Conservation (phyloP, 495 filamentous ascomycete genomes). For the Daldinia decipiens region DNA sequence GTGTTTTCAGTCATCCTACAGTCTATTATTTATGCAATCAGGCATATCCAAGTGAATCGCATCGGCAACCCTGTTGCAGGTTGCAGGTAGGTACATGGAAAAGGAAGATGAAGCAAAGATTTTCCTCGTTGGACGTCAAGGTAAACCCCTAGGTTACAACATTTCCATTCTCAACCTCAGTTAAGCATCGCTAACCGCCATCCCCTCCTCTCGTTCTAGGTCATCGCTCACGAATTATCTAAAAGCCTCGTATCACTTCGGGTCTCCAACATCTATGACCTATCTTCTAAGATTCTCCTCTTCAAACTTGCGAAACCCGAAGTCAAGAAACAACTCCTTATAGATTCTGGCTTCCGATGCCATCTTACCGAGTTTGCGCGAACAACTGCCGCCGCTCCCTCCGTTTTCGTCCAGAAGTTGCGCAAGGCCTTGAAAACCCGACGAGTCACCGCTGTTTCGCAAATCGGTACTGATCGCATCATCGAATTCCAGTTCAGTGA, state of each 20-base stretch:
- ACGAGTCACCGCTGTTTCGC: constrained; percentile 79
- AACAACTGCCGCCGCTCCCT: constrained; percentile 82
- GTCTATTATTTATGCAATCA: background rate
- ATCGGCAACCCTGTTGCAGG: background rate
- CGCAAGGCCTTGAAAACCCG: constrained; percentile 90
- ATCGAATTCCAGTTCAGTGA: constrained; percentile 94
- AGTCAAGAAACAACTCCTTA: constrained; percentile 83
- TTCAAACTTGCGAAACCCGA: constrained; percentile 91
- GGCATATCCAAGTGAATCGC: background rate
- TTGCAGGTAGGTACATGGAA: background rate
- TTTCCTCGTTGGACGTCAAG: constrained; percentile 92
- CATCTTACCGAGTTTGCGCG: constrained; percentile 91
- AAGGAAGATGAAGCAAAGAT: constrained; percentile 91
- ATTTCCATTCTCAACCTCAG: background rate
- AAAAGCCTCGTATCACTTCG: constrained; percentile 77
- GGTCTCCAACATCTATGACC: constrained; percentile 92
- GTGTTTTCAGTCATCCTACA: background rate
- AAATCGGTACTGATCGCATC: constrained; percentile 93
- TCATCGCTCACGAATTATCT: constrained; percentile 92
- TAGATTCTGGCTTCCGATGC: constrained; percentile 96
- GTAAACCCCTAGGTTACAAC: constrained; percentile 59
- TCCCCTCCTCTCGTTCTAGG: constrained; percentile 58
- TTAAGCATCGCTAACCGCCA: constrained; percentile 22
- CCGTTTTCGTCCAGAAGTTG: constrained; percentile 80
- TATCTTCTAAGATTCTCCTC: constrained; percentile 93